A percentile compares a stretch with the other conserved stretches of the same genome.
Conservation (phyloP, 108 stramenopile species). For the Cyclostephanos invisitatus region DNA sequence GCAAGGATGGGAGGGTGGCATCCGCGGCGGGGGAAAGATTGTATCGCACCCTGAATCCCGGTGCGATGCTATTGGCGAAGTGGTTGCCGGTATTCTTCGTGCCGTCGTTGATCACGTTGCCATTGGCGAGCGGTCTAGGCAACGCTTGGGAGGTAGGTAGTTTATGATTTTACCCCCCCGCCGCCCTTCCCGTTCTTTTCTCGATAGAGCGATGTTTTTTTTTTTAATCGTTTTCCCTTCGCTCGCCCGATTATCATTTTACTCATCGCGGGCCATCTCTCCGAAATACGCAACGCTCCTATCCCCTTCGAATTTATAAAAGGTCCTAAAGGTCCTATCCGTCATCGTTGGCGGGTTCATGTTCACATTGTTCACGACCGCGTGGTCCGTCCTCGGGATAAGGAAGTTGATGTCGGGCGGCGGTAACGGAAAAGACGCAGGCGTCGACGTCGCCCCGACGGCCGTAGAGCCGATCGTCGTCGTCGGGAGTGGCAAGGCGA, state of each 20-base stretch:
- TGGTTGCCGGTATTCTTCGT: conserved; percentile 56
- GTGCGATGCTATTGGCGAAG: conserved; percentile 39
- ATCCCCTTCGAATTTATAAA: too few species aligned
- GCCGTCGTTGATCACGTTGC: conserved; percentile 47
- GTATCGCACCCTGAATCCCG: conserved; percentile 37
- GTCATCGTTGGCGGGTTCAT: conserved; percentile 68
- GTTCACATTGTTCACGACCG: conserved; percentile 60
- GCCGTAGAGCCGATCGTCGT: conserved; percentile 5
- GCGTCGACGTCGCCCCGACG: not conserved
- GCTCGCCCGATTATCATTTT: too few species aligned
- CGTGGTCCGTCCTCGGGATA: conserved; percentile 62
- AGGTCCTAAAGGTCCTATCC: conserved; percentile 58
- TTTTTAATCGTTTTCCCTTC: too few species aligned
- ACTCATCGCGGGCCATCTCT: too few species aligned
- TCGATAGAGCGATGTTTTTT: too few species aligned
- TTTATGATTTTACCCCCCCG: not conserved
- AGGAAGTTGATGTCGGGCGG: conserved; percentile 36
- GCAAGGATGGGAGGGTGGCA: not conserved
- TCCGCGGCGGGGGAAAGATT: conserved; percentile 34
- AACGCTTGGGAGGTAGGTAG: conserved; percentile 29
- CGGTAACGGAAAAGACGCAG: not conserved
- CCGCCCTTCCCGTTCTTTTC: too few species aligned
- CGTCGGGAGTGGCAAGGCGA: conserved; percentile 13
- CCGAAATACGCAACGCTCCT: too few species aligned
- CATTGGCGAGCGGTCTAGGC: conserved; percentile 46